Conservation (phyloP, 2,329 filamentous ascomycete species). For the Arthroderma uncinatum region DNA sequence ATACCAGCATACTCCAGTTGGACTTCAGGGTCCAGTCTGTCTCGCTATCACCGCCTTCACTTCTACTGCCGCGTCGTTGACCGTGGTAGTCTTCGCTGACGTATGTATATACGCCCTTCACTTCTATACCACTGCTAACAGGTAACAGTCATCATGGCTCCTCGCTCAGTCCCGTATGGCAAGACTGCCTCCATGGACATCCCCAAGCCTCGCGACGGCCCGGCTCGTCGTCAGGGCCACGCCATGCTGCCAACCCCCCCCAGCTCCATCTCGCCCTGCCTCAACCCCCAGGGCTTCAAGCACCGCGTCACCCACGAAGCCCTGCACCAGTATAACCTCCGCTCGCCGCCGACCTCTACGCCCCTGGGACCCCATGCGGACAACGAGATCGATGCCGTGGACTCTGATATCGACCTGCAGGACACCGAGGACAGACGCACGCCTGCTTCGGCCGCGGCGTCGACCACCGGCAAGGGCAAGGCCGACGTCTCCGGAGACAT, state of each 20-base stretch:
- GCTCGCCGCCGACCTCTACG: conserved; percentile 25
- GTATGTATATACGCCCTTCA: conserved; percentile 5
- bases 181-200: conserved; percentile 42
- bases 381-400: conserved; percentile 37
- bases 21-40: background rate
- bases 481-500: conserved; percentile 71
- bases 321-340: conserved; percentile 15
- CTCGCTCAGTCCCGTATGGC: conserved; percentile 31
- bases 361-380: conserved; percentile 29
- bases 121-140: too few species aligned
- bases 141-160: conserved; percentile 32
- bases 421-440: conserved; percentile 41
- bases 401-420: conserved; percentile 79
- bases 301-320: conserved; percentile 38
- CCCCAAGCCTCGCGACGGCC: conserved; percentile 33
- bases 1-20: too few species aligned
- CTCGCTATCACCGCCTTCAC: background rate
- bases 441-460: conserved; percentile 20
- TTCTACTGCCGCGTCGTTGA: background rate
- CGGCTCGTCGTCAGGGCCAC: conserved; percentile 23
- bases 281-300: conserved; percentile 71
- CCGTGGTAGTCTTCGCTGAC: conserved; percentile 14
- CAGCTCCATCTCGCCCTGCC: conserved; percentile 82
- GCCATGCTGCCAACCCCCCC: conserved; percentile 70
- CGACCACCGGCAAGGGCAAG: conserved; percentile 35